Evolutionary conservation across 768 basidiomycete species (phyloP), one percentile per base, ranked within the genome.

Genomic region (Zangia roseola): DNA sequence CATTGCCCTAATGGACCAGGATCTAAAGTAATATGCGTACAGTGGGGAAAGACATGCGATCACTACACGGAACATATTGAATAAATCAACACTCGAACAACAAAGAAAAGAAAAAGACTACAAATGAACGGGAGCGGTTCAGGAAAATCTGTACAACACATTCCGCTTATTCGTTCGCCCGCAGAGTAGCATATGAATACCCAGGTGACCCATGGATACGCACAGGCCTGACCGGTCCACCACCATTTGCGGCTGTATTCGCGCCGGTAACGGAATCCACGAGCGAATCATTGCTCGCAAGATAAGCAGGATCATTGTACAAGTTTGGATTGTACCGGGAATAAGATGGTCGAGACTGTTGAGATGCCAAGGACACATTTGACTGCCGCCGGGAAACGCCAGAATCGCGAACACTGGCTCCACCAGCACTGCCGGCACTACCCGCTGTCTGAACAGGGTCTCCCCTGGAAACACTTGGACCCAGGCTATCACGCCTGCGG

Each of bases 241-340:
- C 61, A 1, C 46, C 59, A 16, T 67, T 67, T 2, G 52, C 56
- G 25, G 49, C 39, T 39, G 65, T 66, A 34, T 68, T 66, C 5
- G 52, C 52, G 20, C 28, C 57, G 24, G 59, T 68, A 12, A 53
- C 49, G 26, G 59, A 42, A 35, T 67, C 67, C 20, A 54, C 16
- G 17, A 65, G 36, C 1, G 67, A 69, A 17, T 67, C 65, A 23
- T 21, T 63, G 52, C 63, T 65, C 2, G 49, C 52, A 0, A 67
- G 39, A 33, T 60, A 58, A 1, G 60, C 58, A 31, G 55, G 64
- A 30, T 62, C 65, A 7, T 67, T 55, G 50, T 69, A 69, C 41
- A 48, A 9, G 33, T 13, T 42, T 2, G 65, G 60, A 17, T 69
- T 37, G 31, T 55, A 61, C 10, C 59, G 57, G 2, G 54, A 17